phyloP scores from a whole-genome alignment of 2,329 filamentous ascomycete genomes.

The Xylariaceae sp. region DNA sequence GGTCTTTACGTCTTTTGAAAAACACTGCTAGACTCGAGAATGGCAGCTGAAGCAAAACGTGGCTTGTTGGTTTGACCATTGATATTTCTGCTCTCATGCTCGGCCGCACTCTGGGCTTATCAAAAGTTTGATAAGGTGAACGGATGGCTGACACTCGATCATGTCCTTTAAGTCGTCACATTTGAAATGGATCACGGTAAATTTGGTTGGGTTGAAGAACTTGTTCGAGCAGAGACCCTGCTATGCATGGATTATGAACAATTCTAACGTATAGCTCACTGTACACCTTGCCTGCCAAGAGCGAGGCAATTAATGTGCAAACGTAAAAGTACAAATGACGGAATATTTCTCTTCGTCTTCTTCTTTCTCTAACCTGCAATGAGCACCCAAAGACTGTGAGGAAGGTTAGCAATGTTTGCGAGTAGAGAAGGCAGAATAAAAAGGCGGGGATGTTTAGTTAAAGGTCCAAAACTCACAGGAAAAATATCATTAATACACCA shows the following conservation, averaged over 20 bases:
- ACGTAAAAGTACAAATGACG: slow-evolving; percentile 31
- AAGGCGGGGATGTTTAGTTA: background rate
- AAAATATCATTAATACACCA: slow-evolving; percentile 94
- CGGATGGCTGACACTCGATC: too few relatives aligned
- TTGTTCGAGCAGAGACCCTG: slow-evolving; percentile 22
- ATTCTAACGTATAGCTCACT: slow-evolving; percentile 27
- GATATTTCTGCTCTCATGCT: too few relatives aligned
- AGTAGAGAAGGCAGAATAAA: background rate
- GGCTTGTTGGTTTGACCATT: background rate
- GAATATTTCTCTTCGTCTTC: slow-evolving; percentile 2
- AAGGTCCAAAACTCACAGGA: slow-evolving; percentile 57
- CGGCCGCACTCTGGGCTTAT: too few relatives aligned
- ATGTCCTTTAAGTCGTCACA: background rate
- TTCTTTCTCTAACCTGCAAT: slow-evolving; percentile 56
- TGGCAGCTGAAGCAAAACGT: background rate
- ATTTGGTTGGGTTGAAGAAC: slow-evolving; percentile 3
- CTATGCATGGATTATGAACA: slow-evolving; percentile 27
- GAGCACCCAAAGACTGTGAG: slow-evolving; percentile 67
- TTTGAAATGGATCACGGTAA: background rate
- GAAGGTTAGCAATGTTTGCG: slow-evolving; percentile 14
- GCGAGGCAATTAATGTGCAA: slow-evolving; percentile 35
- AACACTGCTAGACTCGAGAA: too few relatives aligned
- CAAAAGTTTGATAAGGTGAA: too few relatives aligned
- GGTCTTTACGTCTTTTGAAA: background rate
- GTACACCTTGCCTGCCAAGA: slow-evolving; percentile 10